Evolutionary conservation across 495 filamentous ascomycete species (phyloP), one percentile per base, ranked within the genome.

Genomic region (Aspergillus egyptiacus): DNA sequence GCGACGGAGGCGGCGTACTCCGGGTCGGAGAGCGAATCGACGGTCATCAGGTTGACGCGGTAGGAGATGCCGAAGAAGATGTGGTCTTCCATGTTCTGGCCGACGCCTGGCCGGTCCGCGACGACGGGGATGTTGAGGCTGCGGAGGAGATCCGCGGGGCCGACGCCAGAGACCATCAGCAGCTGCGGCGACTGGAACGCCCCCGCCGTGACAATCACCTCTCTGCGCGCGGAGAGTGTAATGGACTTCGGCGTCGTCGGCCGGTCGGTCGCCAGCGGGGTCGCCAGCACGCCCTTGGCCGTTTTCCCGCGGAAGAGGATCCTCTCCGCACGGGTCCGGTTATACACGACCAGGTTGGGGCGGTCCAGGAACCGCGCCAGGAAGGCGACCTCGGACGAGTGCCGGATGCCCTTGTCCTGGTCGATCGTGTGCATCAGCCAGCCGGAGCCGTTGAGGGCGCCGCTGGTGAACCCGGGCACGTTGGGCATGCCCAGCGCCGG

Each of bases 171-270:
- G 13, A 77, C 62, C 59, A 78, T 74, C 13, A 80, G 56, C 9
- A 81, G 46, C 46, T 78, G 74, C 1, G 78, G 76, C 18, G 68
- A 69, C 9, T 72, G 64, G 47, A 80, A 69, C 2, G 52, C 69
- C 6, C 79, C 79, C 2, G 77, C 77, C 5, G 77, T 75, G 0
- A 83, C 14, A 27, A 82, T 77, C 35, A 83, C 70, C 51, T 81
- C 79, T 36, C 68, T 70, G 1, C 36, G 61, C 76, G 0, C 40
- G 60, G 52, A 72, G n/a, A 1, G 22, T 35, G 11, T 11, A 76
- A 8, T 37, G 34, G 4, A 14, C n/a, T 8, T 28, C 48, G 10
- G 31, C 15, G 10, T 53, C 17, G 54, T 30, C 11, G n/a, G n/a
- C n/a, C n/a, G n/a, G n/a, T n/a, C n/a, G n/a, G n/a, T n/a, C n/a